A percentile compares a stretch with the other conserved stretches of the same genome.
Conservation (phyloP, 164 flowering plant genomes). For the Tetracentron sinense region DNA sequence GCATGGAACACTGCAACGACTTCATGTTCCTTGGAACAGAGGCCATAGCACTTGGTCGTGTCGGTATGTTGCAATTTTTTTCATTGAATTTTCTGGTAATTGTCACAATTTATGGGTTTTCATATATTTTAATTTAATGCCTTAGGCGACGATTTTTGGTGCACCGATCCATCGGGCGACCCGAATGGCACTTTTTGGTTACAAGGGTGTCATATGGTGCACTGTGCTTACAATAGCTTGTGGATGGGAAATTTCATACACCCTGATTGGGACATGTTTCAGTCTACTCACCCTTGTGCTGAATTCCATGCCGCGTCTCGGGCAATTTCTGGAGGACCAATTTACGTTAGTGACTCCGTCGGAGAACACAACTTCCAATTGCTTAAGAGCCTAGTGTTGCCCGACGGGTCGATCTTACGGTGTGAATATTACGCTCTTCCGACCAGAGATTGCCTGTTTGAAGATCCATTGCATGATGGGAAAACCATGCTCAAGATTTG, state of each 20-base stretch:
- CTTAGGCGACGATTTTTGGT: constrained; percentile 83
- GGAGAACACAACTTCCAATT: constrained; percentile 31
- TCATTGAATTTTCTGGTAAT: neutral
- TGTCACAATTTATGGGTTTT: neutral
- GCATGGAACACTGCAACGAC: constrained; percentile 86
- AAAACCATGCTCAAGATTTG: constrained; percentile 50
- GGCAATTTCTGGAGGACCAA: constrained; percentile 83
- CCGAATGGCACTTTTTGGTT: constrained; percentile 82
- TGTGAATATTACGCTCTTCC: constrained; percentile 33
- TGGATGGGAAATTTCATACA: constrained; percentile 87
- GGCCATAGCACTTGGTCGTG: constrained; percentile 67
- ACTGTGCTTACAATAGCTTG: constrained; percentile 77
- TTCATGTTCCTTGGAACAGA: constrained; percentile 78
- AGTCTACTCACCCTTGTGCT: constrained; percentile 70
- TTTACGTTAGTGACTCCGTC: constrained; percentile 46
- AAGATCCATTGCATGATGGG: constrained; percentile 37
- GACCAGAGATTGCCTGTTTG: constrained; percentile 37
- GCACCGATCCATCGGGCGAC: constrained; percentile 64
- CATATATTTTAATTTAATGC: neutral
- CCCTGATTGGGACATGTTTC: constrained; percentile 90
- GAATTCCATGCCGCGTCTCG: constrained; percentile 75
- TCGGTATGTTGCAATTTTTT: constrained; percentile 55
- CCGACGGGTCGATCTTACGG: constrained; percentile 36
- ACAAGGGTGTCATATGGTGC: constrained; percentile 84
- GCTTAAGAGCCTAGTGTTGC: constrained; percentile 31